phyloP scores from a whole-genome alignment of 192 early-diverging fungal species.

The Entrophospora sp. region DNA sequence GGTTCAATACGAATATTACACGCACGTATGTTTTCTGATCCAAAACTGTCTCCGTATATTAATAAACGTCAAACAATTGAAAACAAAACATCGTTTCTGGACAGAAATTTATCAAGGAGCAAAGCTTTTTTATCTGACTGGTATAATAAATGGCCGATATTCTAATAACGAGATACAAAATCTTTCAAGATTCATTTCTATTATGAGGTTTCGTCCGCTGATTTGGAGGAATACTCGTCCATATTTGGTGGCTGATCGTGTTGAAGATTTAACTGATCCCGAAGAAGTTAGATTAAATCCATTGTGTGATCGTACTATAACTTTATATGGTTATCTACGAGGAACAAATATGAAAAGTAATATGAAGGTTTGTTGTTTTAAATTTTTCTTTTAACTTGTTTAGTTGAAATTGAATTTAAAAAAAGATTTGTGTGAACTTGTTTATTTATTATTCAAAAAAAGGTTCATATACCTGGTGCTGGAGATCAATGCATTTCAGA shows the following conservation, averaged over 20 bases:
- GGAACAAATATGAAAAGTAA: constrained; percentile 87
- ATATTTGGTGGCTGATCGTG: constrained; percentile 93
- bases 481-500: constrained; percentile 78
- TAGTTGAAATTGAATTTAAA: too few species aligned
- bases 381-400: not conserved
- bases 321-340: constrained; percentile 91
- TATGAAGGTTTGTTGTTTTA: constrained; percentile 39
- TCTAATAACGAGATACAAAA: constrained; percentile 91
- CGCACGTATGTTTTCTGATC: too few species aligned
- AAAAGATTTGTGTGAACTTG: too few species aligned
- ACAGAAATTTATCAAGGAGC: constrained; percentile 99
- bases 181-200: constrained; percentile 93
- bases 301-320: constrained; percentile 84
- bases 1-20: too few species aligned
- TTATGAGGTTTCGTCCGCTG: constrained; percentile 95
- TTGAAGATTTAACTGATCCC: constrained; percentile 95
- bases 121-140: constrained; percentile 96
- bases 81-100: constrained; percentile 99
- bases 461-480: constrained; percentile 90
- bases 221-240: constrained; percentile 96
- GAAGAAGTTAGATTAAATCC: constrained; percentile 70
- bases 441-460: too few species aligned
- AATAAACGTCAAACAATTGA: too few species aligned
- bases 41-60: too few species aligned
- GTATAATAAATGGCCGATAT: constrained; percentile 90